Base-by-base conservation (phyloP, 257 asterid species). In the Thymus mandschuricus region DNA sequence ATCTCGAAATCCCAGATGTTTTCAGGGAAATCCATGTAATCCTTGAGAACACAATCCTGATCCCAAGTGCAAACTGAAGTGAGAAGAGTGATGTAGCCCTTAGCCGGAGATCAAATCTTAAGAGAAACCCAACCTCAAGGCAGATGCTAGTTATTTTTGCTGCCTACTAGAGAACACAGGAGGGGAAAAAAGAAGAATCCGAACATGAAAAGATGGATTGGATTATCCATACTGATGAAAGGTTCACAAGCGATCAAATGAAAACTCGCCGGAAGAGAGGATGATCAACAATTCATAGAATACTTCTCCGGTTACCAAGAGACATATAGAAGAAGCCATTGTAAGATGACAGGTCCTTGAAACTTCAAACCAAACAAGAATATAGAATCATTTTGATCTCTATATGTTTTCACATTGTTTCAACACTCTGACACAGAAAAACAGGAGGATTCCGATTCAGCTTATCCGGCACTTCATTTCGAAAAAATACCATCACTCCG, bases 361-460 rank as follows among this genome's bases (percentile, higher is more conserved):
- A 64, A 55, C 29, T 57, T 64, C 64, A 66, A 4, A 40, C 12
- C 70, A 8, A 61, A 54, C 44, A 44, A 9, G 48, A 34, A 33
- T 15, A 59, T 1, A 66, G 51, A 45, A 68, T 63, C 57, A 56
- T 55, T 56, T 60, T 43, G 70, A 70, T 71, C 75, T 45, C 35
- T 12, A 59, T 27, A 45, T n/a, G 45, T 33, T 43, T 31, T 6
- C n/a, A 56, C 68, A 76, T 55, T 59, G 61, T 69, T 30, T 35
- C 21, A 3, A 64, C 31, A 55, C 10, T 56, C 44, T 21, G 21
- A 56, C 48, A 76, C 3, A 40, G 50, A 15, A 38, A 21, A 9
- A 43, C n/a, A 33, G 6, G 12, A 41, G 21, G 12, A 58, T 5
- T 13, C n/a, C 27, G 68, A 64, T 64, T 64, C 74, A 3, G 40